Percentiles rank a stretch among this genome's conserved stretches.
phyloP scores from a whole-genome alignment of 306 rosid species.

The Erythrophleum fordii region DNA sequence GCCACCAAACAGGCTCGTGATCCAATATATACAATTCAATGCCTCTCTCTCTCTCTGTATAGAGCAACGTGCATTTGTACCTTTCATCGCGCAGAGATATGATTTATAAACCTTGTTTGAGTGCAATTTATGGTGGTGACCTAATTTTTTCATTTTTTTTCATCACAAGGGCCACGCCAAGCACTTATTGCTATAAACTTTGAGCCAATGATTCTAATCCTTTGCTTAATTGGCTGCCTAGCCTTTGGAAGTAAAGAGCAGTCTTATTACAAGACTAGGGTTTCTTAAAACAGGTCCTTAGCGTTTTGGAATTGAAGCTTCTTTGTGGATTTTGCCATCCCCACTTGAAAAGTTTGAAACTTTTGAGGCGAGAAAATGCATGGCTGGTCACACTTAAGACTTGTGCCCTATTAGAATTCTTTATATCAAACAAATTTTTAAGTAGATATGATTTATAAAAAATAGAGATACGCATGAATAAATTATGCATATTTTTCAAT shows the following conservation, averaged over 20 bases:
- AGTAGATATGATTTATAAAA: no score
- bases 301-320: constrained; percentile 14
- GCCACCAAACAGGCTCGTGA: constrained; percentile 58
- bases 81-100: constrained; percentile 13
- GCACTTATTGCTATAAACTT: neutral
- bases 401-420: neutral
- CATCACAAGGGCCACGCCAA: neutral
- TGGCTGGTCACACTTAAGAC: neutral
- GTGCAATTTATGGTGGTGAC: constrained; percentile 36
- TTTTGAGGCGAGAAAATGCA: constrained; percentile 15
- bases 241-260: neutral
- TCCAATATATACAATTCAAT: constrained; percentile 47
- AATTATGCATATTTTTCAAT: no score
- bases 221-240: neutral
- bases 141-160: neutral
- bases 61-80: constrained; percentile 14
- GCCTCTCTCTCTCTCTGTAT: neutral
- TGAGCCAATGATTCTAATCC: neutral
- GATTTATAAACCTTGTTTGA: neutral
- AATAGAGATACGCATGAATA: no score
- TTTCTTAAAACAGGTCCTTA: neutral
- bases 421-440: neutral
- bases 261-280: neutral
- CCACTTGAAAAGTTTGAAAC: neutral
- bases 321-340: neutral